A percentile compares a stretch with the other conserved stretches of the same genome.
Conservation (phyloP, 2,329 filamentous ascomycete species). For the Monosporascus ibericus region DNA sequence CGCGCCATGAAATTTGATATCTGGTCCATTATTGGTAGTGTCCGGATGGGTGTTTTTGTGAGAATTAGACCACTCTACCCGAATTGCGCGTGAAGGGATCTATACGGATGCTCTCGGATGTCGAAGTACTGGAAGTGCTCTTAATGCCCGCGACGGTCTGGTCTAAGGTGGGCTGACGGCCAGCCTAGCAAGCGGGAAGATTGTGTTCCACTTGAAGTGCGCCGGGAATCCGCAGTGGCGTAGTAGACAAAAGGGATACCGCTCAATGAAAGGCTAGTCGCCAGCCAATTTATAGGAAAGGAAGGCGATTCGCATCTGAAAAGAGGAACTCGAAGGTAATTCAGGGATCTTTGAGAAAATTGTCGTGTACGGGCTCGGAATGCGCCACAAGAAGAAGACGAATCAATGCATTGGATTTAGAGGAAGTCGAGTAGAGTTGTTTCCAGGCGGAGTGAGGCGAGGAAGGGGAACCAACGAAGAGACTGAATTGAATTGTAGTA, state of each 20-base stretch:
- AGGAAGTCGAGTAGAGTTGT: no score
- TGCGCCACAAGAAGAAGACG: no score
- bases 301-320: not conserved
- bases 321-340: not conserved
- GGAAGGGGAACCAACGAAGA: not conserved
- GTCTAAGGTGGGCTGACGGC: no score
- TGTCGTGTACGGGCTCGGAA: no score
- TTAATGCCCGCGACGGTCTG: no score
- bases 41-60: not conserved
- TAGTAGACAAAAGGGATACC: not conserved
- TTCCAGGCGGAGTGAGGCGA: not conserved
- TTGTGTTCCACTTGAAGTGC: no score
- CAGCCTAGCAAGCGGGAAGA: no score
- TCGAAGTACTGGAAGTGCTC: not conserved
- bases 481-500: not conserved
- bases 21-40: conserved; percentile 14
- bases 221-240: not conserved
- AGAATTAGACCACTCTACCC: not conserved
- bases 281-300: not conserved
- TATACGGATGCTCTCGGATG: conserved; percentile 14
- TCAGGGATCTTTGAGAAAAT: no score
- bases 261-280: not conserved
- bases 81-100: conserved; percentile 6
- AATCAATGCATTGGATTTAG: no score
- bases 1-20: conserved; percentile 20